Evolutionary conservation across 768 basidiomycete species (phyloP).

Genomic region (Galerina marginata): DNA sequence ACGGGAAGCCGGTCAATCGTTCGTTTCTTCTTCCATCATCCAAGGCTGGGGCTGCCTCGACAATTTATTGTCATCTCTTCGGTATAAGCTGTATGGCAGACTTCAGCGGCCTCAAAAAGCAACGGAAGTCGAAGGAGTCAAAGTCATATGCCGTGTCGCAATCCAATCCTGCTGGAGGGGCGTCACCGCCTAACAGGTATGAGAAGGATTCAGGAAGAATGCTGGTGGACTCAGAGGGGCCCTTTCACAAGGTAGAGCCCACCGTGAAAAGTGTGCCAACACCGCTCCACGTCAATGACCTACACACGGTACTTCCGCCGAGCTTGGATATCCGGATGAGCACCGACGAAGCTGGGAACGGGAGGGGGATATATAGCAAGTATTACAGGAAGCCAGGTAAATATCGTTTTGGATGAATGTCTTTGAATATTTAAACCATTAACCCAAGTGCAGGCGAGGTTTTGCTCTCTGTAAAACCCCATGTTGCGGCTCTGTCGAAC

Average conservation of each 20-base stretch:
- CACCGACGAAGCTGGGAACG: constrained; percentile 12
- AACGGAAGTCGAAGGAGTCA: constrained; percentile 4
- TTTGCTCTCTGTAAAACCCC: constrained; percentile 62
- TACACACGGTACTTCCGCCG: constrained; percentile 24
- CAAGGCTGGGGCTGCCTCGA: too few relatives aligned
- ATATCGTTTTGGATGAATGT: neutral
- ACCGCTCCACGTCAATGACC: constrained; percentile 5
- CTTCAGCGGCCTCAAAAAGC: constrained; percentile 10
- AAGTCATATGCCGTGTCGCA: constrained; percentile 7
- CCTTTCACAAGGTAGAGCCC: neutral
- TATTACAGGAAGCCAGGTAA: constrained; percentile 26
- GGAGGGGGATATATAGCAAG: constrained; percentile 31
- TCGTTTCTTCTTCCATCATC: too few relatives aligned
- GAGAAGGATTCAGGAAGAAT: neutral
- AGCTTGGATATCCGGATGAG: constrained; percentile 24
- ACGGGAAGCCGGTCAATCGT: too few relatives aligned
- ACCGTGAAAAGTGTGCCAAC: neutral
- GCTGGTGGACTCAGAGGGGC: neutral
- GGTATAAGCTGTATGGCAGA: constrained; percentile 3
- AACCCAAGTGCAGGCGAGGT: constrained; percentile 54
- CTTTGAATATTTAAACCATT: neutral
- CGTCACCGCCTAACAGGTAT: too few relatives aligned
- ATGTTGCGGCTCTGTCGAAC: constrained; percentile 69
- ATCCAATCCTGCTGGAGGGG: neutral
- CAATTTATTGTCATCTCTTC: too few relatives aligned